These are phyloP conservation scores for Pezicula rhizophila DNA, from an alignment of 2,329 filamentous ascomycete species.

Conservation along the genomic window DNA sequence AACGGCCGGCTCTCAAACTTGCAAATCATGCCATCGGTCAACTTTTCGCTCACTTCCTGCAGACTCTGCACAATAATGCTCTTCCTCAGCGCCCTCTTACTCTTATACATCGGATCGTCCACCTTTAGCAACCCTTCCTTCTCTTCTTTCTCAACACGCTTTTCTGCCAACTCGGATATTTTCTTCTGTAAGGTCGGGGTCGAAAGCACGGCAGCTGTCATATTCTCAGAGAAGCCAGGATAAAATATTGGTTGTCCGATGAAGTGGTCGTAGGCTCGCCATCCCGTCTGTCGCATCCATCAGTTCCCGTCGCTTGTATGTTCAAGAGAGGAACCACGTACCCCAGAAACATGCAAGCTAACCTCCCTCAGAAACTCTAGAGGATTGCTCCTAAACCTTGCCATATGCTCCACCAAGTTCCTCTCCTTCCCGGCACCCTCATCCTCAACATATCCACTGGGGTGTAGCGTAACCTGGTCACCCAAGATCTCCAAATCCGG, in stretches of 20 bases:
- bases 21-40: slow-evolving; percentile 96
- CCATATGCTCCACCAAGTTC: slow-evolving; percentile 74
- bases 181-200: slow-evolving; percentile 69
- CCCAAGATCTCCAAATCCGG: slow-evolving; percentile 75
- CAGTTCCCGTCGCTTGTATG: not conserved
- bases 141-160: slow-evolving; percentile 69
- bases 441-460: slow-evolving; percentile 58
- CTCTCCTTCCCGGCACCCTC: slow-evolving; percentile 55
- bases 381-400: slow-evolving; percentile 71
- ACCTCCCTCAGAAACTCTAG: slow-evolving; percentile 86
- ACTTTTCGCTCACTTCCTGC: slow-evolving; percentile 73
- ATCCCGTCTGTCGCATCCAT: slow-evolving; percentile 53
- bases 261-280: slow-evolving; percentile 87
- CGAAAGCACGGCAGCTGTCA: slow-evolving; percentile 71
- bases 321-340: not conserved
- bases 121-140: slow-evolving; percentile 61
- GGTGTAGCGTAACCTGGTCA: slow-evolving; percentile 68
- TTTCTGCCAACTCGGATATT: slow-evolving; percentile 70
- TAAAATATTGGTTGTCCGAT: slow-evolving; percentile 95
- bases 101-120: slow-evolving; percentile 46
- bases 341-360: slow-evolving; percentile 81
- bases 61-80: slow-evolving; percentile 67
- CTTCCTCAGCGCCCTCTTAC: slow-evolving; percentile 48
- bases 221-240: slow-evolving; percentile 82
- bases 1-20: slow-evolving; percentile 96